Evolutionary conservation across 768 basidiomycete species (phyloP).

Genomic region (Crucibulum laeve): DNA sequence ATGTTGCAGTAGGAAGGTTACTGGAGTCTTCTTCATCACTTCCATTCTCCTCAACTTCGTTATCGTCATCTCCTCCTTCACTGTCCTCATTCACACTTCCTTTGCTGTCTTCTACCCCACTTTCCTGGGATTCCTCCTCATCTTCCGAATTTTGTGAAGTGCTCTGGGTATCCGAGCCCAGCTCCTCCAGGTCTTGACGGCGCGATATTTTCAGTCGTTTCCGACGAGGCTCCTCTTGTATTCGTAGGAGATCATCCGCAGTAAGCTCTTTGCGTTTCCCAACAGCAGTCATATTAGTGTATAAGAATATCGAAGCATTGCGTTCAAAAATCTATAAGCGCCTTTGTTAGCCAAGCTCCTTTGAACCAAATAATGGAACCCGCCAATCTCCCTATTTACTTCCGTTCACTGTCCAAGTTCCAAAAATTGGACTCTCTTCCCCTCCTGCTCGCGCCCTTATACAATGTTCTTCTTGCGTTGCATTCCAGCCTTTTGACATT

Average conservation of each 20-base stretch:
- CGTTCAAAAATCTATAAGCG: too few species aligned
- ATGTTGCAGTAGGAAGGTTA: background rate
- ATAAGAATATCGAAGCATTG: slow-evolving; percentile 3
- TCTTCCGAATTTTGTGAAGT: slow-evolving; percentile 15
- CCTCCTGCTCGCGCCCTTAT: too few species aligned
- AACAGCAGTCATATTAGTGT: slow-evolving; percentile 8
- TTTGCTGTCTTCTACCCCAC: slow-evolving; percentile 1
- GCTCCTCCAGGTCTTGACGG: background rate
- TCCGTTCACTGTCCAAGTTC: too few species aligned
- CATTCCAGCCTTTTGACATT: too few species aligned
- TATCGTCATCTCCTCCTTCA: slow-evolving; percentile 4
- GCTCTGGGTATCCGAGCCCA: slow-evolving; percentile 1
- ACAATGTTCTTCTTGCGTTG: too few species aligned
- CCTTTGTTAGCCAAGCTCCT: background rate
- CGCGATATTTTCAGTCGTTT: slow-evolving; percentile 30
- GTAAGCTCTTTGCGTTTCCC: slow-evolving; percentile 27
- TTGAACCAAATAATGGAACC: background rate
- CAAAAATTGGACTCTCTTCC: too few species aligned
- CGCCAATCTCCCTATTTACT: too few species aligned
- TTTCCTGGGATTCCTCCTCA: slow-evolving; percentile 10
- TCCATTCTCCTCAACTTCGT: slow-evolving; percentile 3
- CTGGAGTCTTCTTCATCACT: slow-evolving; percentile 1
- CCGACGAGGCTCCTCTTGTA: slow-evolving; percentile 34
- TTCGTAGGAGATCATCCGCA: slow-evolving; percentile 42
- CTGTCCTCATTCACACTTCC: slow-evolving; percentile 7